phyloP scores from a whole-genome alignment of 495 filamentous ascomycete genomes.

The Hypoxylon intermedium region DNA sequence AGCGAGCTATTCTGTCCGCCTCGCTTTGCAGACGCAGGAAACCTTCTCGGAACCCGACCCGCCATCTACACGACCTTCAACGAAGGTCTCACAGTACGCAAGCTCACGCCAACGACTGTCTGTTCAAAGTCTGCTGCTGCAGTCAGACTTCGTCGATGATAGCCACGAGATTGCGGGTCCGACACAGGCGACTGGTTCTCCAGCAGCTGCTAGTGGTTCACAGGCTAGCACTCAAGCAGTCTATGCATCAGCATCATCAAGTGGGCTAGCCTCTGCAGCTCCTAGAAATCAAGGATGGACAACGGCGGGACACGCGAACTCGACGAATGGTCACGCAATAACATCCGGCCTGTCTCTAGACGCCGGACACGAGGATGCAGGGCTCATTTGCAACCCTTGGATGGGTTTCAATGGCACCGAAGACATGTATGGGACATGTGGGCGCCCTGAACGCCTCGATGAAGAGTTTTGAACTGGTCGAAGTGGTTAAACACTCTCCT shows the following conservation, averaged over 20 bases:
- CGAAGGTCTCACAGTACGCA: constrained; percentile 38
- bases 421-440: constrained; percentile 30
- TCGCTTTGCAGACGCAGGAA: constrained; percentile 27
- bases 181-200: constrained; percentile 1
- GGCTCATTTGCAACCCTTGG: constrained; percentile 42
- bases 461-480: constrained; percentile 20
- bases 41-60: constrained; percentile 34
- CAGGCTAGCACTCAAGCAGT: neutral
- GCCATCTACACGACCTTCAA: constrained; percentile 17
- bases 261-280: neutral
- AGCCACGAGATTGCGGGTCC: constrained; percentile 37
- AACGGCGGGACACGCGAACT: neutral
- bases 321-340: constrained; percentile 1
- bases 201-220: neutral
- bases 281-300: constrained; percentile 8
- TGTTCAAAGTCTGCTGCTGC: constrained; percentile 39
- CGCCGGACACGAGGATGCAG: constrained; percentile 36
- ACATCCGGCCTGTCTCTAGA: constrained; percentile 18
- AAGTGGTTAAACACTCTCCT: neutral
- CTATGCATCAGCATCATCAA: neutral
- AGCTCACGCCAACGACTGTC: constrained; percentile 39
- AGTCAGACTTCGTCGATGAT: constrained; percentile 42
- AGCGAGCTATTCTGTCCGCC: constrained; percentile 36
- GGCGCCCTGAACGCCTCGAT: constrained; percentile 10
- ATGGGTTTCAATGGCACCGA: constrained; percentile 39